Conservation (phyloP, 768 basidiomycete species). For the Suillus lakei region DNA sequence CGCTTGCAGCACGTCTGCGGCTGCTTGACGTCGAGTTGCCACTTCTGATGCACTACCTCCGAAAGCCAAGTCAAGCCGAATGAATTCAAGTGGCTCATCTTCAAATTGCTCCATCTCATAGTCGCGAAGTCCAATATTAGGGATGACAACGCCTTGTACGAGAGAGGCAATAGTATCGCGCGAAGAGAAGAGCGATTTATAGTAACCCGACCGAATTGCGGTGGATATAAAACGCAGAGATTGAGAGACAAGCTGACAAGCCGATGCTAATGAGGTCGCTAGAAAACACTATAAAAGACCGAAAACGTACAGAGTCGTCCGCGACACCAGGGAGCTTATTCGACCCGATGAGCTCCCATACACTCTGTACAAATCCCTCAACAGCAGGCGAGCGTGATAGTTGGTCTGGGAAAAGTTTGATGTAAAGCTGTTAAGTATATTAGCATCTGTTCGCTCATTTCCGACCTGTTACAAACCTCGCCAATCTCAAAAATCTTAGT, state of each 20-base stretch:
- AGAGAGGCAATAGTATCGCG: constrained; percentile 82
- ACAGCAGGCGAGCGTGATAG: constrained; percentile 66
- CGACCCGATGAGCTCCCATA: constrained; percentile 84
- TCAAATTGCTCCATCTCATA: constrained; percentile 96
- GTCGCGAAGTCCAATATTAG: constrained; percentile 88
- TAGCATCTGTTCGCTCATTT: constrained; percentile 2
- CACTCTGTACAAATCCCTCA: constrained; percentile 77
- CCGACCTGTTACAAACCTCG: constrained; percentile 56
- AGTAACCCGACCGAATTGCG: constrained; percentile 86
- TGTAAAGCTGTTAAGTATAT: constrained; percentile 58
- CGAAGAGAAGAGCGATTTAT: constrained; percentile 79
- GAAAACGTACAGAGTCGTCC: constrained; percentile 67
- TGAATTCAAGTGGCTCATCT: constrained; percentile 95
- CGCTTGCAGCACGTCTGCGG: constrained; percentile 93
- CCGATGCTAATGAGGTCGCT: neutral
- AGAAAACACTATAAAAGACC: neutral
- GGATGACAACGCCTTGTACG: constrained; percentile 88
- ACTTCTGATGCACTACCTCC: constrained; percentile 59
- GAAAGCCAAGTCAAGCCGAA: constrained; percentile 81
- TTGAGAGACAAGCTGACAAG: constrained; percentile 79
- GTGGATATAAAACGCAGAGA: constrained; percentile 91
- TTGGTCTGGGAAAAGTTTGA: constrained; percentile 84
- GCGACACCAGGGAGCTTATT: constrained; percentile 72
- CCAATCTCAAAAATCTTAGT: constrained; percentile 89
- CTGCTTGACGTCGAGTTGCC: constrained; percentile 89